Percentiles rank a stretch among this genome's conserved stretches.
Conservation (phyloP, 225 moss, liverwort and hornwort genomes). For the Polytrichum commune region DNA sequence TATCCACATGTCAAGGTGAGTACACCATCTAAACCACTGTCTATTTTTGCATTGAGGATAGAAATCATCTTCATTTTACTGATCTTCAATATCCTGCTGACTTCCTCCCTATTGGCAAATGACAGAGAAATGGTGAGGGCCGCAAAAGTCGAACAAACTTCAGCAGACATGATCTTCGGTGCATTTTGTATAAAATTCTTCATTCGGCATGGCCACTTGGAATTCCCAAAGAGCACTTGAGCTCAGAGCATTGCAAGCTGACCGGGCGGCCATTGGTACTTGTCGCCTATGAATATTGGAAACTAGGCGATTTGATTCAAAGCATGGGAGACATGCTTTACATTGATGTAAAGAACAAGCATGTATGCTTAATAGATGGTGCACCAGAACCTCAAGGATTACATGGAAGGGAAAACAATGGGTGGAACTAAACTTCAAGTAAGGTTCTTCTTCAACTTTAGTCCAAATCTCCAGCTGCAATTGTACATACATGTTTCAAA, state of each 20-base stretch:
- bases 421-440: slow-evolving; percentile 44
- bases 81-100: neutral
- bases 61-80: neutral
- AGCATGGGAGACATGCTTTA: slow-evolving; percentile 64
- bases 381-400: slow-evolving; percentile 55
- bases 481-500: slow-evolving; percentile 11
- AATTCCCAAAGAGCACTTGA: slow-evolving; percentile 53
- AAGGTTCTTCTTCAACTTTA: slow-evolving; percentile 14
- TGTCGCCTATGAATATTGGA: slow-evolving; percentile 68
- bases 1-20: slow-evolving; percentile 44
- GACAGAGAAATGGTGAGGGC: slow-evolving; percentile 44
- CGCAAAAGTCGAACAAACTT: slow-evolving; percentile 52
- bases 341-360: slow-evolving; percentile 53
- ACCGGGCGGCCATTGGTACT: slow-evolving; percentile 73
- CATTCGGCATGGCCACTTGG: slow-evolving; percentile 60
- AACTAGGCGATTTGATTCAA: slow-evolving; percentile 52
- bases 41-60: neutral
- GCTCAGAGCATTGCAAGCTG: slow-evolving; percentile 62
- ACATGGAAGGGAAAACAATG: slow-evolving; percentile 33
- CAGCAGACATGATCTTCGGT: slow-evolving; percentile 64
- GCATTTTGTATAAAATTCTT: slow-evolving; percentile 71
- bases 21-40: neutral
- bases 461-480: slow-evolving; percentile 16
- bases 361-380: slow-evolving; percentile 42
- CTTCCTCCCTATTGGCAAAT: neutral